Conservation (phyloP, 2,329 filamentous ascomycete species). For the Ophiosphaerella herpotricha region DNA sequence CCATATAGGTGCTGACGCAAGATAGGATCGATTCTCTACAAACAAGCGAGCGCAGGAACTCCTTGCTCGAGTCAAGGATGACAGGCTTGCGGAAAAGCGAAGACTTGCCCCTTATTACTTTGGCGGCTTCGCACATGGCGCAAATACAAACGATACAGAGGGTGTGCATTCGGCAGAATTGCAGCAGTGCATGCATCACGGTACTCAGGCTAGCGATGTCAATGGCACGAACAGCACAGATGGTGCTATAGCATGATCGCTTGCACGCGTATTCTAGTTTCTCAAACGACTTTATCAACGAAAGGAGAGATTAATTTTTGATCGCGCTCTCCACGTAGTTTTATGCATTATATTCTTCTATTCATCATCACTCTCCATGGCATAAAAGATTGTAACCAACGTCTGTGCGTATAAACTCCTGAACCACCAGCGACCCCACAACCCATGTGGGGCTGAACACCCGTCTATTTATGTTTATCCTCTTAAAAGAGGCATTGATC, state of each 20-base stretch:
- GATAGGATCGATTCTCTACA: slow-evolving; percentile 42
- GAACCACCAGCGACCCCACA: slow-evolving; percentile 28
- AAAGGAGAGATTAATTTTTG: too few species aligned
- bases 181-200: slow-evolving; percentile 21
- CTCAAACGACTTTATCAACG: background rate
- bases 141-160: slow-evolving; percentile 33
- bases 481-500: slow-evolving; percentile 10
- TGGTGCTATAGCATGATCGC: slow-evolving; percentile 4
- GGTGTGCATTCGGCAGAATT: slow-evolving; percentile 38
- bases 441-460: slow-evolving; percentile 32
- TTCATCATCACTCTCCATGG: background rate
- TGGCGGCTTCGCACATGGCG: slow-evolving; percentile 38
- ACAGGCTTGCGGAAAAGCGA: slow-evolving; percentile 38
- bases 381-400: background rate
- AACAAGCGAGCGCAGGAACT: slow-evolving; percentile 43
- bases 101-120: slow-evolving; percentile 43
- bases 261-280: background rate
- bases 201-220: slow-evolving; percentile 13
- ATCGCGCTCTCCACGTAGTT: slow-evolving; percentile 3
- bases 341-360: slow-evolving; percentile 14
- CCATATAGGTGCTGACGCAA: background rate
- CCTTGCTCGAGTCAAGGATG: slow-evolving; percentile 34
- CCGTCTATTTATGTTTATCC: slow-evolving; percentile 10
- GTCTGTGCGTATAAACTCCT: slow-evolving; percentile 16
- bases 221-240: slow-evolving; percentile 18